A percentile compares a stretch with the other conserved stretches of the same genome.
phyloP scores from a whole-genome alignment of 495 filamentous ascomycete genomes.

The Viridothelium virens region DNA sequence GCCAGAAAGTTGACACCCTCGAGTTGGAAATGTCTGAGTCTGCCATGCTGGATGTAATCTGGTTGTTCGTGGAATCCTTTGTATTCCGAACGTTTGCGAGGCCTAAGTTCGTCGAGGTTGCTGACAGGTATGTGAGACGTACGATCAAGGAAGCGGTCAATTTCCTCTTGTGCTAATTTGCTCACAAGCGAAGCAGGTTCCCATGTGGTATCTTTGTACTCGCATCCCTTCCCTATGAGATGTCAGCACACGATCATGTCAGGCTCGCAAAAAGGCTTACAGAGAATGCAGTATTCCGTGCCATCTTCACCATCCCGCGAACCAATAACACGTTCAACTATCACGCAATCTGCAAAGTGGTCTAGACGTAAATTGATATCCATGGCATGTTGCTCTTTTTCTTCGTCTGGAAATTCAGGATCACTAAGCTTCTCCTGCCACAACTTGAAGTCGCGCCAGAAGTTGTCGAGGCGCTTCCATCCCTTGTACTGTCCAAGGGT shows the following conservation, averaged over 20 bases:
- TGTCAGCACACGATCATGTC: constrained; percentile 24
- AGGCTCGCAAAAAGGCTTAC: constrained; percentile 41
- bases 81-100: constrained; percentile 60
- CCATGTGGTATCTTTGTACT: constrained; percentile 62
- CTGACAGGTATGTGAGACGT: constrained; percentile 67
- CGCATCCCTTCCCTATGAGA: constrained; percentile 55
- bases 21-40: constrained; percentile 89
- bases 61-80: constrained; percentile 72
- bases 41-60: constrained; percentile 72
- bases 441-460: constrained; percentile 71
- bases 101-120: constrained; percentile 64
- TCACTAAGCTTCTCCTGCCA: constrained; percentile 62
- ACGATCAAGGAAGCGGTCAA: constrained; percentile 84
- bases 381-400: constrained; percentile 82
- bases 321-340: constrained; percentile 87
- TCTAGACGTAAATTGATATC: constrained; percentile 81
- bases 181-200: constrained; percentile 69
- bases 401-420: constrained; percentile 70
- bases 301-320: constrained; percentile 66
- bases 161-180: constrained; percentile 69
- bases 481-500: constrained; percentile 61
- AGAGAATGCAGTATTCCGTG: constrained; percentile 85
- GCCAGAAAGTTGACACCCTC: constrained; percentile 90
- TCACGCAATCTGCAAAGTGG: constrained; percentile 73
- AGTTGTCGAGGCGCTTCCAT: constrained; percentile 84